These are phyloP conservation scores for Collybia mongolica DNA, from an alignment of 768 basidiomycete genomes.

Conservation along the genomic window DNA sequence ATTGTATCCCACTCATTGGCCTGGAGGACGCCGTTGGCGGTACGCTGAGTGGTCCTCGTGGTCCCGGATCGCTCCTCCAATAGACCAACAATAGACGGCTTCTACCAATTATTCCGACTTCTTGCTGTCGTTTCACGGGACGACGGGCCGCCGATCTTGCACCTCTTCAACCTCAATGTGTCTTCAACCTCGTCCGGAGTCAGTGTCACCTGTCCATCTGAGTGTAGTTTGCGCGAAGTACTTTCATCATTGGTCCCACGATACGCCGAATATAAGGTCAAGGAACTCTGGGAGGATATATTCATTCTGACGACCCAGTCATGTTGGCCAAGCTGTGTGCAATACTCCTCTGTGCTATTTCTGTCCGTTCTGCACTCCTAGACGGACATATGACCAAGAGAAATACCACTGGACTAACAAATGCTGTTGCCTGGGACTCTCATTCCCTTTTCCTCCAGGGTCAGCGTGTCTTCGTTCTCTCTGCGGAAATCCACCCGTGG, in stretches of 20 bases:
- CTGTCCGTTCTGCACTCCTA: conserved; percentile 4
- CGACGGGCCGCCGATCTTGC: neutral
- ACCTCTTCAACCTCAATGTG: too few relatives aligned
- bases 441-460: conserved; percentile 58
- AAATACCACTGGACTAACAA: conserved; percentile 44
- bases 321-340: conserved; percentile 10
- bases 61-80: neutral
- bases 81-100: neutral
- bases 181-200: neutral
- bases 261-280: too few relatives aligned
- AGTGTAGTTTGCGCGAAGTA: neutral
- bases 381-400: conserved; percentile 11
- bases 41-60: neutral
- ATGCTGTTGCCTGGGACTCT: conserved; percentile 57
- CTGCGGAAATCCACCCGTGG: conserved; percentile 66
- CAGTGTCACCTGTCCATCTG: neutral
- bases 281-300: too few relatives aligned
- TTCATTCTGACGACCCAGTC: neutral
- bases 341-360: conserved; percentile 10
- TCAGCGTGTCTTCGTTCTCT: conserved; percentile 55
- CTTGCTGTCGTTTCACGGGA: neutral
- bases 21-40: too few relatives aligned
- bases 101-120: neutral
- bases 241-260: neutral
- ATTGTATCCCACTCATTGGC: too few relatives aligned